phyloP scores from a whole-genome alignment of 2,329 filamentous ascomycete species.

The Colletotrichum sp. region DNA sequence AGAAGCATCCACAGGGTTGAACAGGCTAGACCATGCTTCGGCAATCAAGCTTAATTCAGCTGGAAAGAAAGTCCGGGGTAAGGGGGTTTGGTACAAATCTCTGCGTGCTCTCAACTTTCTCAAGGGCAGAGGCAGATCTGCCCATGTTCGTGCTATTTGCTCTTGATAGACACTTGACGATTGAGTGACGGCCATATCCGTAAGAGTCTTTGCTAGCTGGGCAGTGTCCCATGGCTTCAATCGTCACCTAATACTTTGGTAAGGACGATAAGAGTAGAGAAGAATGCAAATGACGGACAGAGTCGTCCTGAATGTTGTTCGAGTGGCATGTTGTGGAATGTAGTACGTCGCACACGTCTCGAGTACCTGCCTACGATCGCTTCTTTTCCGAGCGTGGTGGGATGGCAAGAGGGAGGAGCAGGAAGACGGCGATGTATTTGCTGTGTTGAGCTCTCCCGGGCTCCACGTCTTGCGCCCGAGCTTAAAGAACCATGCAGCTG shows the following conservation, averaged over 20 bases:
- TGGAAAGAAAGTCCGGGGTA: not conserved
- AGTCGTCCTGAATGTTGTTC: not conserved
- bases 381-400: not conserved
- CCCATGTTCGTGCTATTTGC: not conserved
- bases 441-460: not conserved
- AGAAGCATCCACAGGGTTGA: not conserved
- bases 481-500: not conserved
- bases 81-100: not conserved
- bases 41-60: not conserved
- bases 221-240: not conserved
- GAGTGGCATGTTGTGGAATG: not conserved
- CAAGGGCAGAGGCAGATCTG: not conserved
- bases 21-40: not conserved
- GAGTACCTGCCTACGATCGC: not conserved
- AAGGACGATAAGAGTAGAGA: not conserved
- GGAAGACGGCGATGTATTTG: not conserved
- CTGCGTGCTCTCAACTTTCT: not conserved
- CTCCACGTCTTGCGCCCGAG: not conserved
- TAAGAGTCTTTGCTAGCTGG: not conserved
- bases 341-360: not conserved
- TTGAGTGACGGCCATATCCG: not conserved
- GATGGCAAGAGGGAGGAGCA: not conserved
- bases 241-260: not conserved
- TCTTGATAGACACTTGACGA: not conserved
- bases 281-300: not conserved